A percentile compares a stretch with the other conserved stretches of the same genome.
Conservation (phyloP, 345 rosid species). For the Schrenkiella parvula region DNA sequence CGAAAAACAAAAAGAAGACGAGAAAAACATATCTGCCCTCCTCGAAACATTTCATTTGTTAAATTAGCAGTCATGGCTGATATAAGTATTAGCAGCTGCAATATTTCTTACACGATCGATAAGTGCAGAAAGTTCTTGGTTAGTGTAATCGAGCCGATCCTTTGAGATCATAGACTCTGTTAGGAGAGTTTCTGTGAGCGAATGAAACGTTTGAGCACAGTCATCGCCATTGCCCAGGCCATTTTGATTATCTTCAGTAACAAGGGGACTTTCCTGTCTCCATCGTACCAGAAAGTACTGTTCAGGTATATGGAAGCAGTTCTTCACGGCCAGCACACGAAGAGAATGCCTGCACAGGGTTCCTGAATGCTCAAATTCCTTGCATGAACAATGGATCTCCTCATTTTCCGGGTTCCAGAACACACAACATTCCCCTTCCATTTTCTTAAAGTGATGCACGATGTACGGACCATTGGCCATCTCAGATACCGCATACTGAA, state of each 20-base stretch:
- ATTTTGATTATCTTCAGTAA: slow-evolving; percentile 41
- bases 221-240: slow-evolving; percentile 46
- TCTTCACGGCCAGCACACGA: slow-evolving; percentile 62
- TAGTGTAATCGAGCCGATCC: slow-evolving; percentile 54
- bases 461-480: slow-evolving; percentile 80
- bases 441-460: slow-evolving; percentile 69
- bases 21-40: not conserved
- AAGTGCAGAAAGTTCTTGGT: slow-evolving; percentile 54
- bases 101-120: slow-evolving; percentile 56
- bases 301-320: slow-evolving; percentile 79
- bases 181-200: slow-evolving; percentile 58
- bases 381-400: slow-evolving; percentile 84
- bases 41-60: not conserved
- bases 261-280: slow-evolving; percentile 53
- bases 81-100: slow-evolving; percentile 36
- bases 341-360: slow-evolving; percentile 79
- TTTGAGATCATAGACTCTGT: slow-evolving; percentile 62
- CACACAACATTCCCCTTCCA: slow-evolving; percentile 73
- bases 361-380: slow-evolving; percentile 86
- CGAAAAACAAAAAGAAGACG: not conserved
- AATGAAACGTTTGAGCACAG: slow-evolving; percentile 60
- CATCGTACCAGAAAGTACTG: slow-evolving; percentile 73
- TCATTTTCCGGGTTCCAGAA: slow-evolving; percentile 73
- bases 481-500: slow-evolving; percentile 71
- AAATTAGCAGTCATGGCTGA: slow-evolving; percentile 34